Evolutionary conservation across 495 filamentous ascomycete genomes (phyloP), one percentile per base, ranked within the genome.

Genomic region (Astrothelium subdiscretum): DNA sequence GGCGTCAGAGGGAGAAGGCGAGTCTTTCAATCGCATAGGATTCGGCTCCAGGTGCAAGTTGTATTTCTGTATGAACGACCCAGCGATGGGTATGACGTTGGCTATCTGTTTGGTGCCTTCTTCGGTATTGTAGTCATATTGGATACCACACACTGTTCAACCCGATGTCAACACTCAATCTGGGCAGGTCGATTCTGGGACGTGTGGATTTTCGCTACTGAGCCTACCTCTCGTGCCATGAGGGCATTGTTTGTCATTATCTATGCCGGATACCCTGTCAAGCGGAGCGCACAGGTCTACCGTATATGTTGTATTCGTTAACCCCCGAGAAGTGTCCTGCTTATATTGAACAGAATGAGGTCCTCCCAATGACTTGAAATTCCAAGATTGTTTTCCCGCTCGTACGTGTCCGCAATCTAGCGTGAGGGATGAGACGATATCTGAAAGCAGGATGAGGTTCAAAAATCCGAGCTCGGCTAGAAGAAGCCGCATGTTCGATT

Each of bases 241-340:
- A n/a, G 81, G 74, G 73, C 91, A 85, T 71, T 83, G 68, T 42
- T 88, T 74, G 51, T 76, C 72, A 43, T 77, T 75, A 0, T 66
- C 60, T 0, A 73, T 71, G 4, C 77, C n/a, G n/a, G n/a, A n/a
- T n/a, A n/a, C n/a, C n/a, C n/a, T n/a, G n/a, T n/a, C n/a, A n/a
- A n/a, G n/a, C n/a, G n/a, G n/a, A 38, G 75, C 74, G 73, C 94
- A 98, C 57, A 96, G 80, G 66, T 97, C 89, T 38, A 98, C 71
- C n/a, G 88, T 89, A 75, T 92, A 96, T 10, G 89, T 96, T 6
- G 85, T 90, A 68, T 95, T 95, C 31, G 73, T 67, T 58, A 66
- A 76, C 1, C 69, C 75, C 0, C 79, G 82, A 42, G 70, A 68
- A 1, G 74, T 72, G 27, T 81, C 76, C 51, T 79, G 73, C 58